Conservation (phyloP, 2,329 filamentous ascomycete species). For the Dactylonectria macrodidyma region DNA sequence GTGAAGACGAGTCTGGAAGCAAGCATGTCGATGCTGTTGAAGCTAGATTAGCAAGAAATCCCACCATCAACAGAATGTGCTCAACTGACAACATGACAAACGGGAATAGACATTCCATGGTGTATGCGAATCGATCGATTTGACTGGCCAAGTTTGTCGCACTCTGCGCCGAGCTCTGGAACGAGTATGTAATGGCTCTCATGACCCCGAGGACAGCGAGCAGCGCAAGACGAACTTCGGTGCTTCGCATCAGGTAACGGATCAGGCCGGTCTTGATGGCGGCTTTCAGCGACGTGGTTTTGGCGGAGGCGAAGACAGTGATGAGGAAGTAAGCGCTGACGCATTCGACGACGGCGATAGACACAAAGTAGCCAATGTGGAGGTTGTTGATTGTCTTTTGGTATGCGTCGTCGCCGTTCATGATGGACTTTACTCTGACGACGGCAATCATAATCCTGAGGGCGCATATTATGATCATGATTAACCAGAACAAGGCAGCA, state of each 20-base stretch:
- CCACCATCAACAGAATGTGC: background rate
- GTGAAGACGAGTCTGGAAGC: slow-evolving; percentile 52
- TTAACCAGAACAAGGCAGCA: slow-evolving; percentile 68
- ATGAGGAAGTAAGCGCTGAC: slow-evolving; percentile 58
- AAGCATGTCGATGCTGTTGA: slow-evolving; percentile 51
- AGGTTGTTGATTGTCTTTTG: slow-evolving; percentile 55
- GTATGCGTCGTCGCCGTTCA: slow-evolving; percentile 39
- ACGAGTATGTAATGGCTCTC: slow-evolving; percentile 59
- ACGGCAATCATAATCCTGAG: slow-evolving; percentile 61
- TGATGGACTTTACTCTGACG: slow-evolving; percentile 50
- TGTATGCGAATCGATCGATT: slow-evolving; percentile 59
- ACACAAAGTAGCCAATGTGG: slow-evolving; percentile 59
- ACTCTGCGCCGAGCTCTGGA: slow-evolving; percentile 54
- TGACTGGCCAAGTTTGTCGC: slow-evolving; percentile 56
- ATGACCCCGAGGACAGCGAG: slow-evolving; percentile 57
- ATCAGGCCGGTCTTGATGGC: slow-evolving; percentile 55
- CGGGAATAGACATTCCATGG: slow-evolving; percentile 59
- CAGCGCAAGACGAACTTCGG: slow-evolving; percentile 56
- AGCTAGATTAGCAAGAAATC: background rate
- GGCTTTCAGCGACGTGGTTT: slow-evolving; percentile 45
- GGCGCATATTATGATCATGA: slow-evolving; percentile 66
- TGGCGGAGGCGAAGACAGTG: slow-evolving; percentile 54
- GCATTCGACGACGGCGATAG: slow-evolving; percentile 58
- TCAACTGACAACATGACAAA: slow-evolving; percentile 56
- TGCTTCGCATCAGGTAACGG: slow-evolving; percentile 56